A percentile compares a stretch with the other conserved stretches of the same genome.
Evolutionary conservation across 768 basidiomycete genomes (phyloP).

Genomic region (Termitomyces sp.): DNA sequence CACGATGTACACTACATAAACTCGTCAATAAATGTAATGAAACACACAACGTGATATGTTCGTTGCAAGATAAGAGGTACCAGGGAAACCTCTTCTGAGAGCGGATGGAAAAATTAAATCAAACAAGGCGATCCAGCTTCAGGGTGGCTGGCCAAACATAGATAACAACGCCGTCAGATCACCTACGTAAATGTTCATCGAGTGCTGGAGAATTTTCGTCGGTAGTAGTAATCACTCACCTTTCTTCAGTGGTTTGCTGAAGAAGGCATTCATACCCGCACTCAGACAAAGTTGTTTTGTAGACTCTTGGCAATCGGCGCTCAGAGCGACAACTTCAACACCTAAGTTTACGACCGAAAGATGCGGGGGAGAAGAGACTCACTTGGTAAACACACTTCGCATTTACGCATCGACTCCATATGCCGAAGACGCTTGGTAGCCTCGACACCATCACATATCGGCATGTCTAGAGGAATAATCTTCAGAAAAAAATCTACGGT

Average conservation of each 20-base stretch:
- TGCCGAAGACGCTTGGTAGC: slow-evolving; percentile 60
- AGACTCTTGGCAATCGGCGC: slow-evolving; percentile 73
- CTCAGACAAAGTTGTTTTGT: slow-evolving; percentile 73
- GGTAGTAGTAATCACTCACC: slow-evolving; percentile 24
- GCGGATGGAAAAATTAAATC: not conserved
- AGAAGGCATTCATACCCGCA: slow-evolving; percentile 73
- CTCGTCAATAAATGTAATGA: not conserved
- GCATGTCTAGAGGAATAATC: slow-evolving; percentile 54
- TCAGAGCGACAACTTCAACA: slow-evolving; percentile 57
- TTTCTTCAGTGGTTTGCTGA: slow-evolving; percentile 67
- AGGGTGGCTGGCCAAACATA: slow-evolving; percentile 38
- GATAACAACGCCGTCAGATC: slow-evolving; percentile 50
- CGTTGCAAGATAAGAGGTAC: not conserved
- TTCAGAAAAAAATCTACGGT: not conserved
- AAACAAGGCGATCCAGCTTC: not conserved
- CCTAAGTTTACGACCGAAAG: not conserved
- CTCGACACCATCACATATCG: slow-evolving; percentile 72
- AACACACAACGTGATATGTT: not conserved
- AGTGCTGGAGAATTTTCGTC: not conserved
- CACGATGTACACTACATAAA: slow-evolving; percentile 1
- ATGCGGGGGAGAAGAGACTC: slow-evolving; percentile 14
- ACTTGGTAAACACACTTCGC: slow-evolving; percentile 50
- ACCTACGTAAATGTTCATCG: slow-evolving; percentile 23
- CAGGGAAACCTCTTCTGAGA: not conserved
- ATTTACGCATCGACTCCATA: slow-evolving; percentile 53